Evolutionary conservation across 1,284 basidiomycete genomes (phyloP).

Genomic region (Xanthoconium separans): DNA sequence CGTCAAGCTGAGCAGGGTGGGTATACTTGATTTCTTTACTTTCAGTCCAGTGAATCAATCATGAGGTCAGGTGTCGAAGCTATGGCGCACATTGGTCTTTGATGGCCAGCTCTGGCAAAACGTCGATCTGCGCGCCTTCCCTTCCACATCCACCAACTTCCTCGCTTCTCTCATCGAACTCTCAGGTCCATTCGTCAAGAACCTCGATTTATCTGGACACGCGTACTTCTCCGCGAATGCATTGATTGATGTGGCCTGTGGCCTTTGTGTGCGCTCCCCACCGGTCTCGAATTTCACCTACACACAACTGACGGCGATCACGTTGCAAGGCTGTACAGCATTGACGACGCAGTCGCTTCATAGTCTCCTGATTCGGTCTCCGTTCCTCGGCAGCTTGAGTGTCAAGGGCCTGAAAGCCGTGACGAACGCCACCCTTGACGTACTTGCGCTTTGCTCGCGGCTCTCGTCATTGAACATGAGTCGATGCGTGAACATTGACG

Average conservation of each 20-base stretch:
- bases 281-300: conserved; percentile 38
- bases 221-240: conserved; percentile 48
- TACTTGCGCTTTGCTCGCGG: conserved; percentile 57
- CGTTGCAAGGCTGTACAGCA: conserved; percentile 72
- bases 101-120: conserved; percentile 87
- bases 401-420: conserved; percentile 71
- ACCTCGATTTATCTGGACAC: conserved; percentile 69
- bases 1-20: conserved; percentile 76
- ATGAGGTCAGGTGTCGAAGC: conserved; percentile 69
- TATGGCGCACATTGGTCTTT: conserved; percentile 76
- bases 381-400: conserved; percentile 56
- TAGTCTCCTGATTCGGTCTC: conserved; percentile 68
- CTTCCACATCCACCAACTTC: conserved; percentile 49
- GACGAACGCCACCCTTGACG: conserved; percentile 69
- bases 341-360: conserved; percentile 69
- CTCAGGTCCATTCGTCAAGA: conserved; percentile 67
- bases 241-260: conserved; percentile 51
- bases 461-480: conserved; percentile 71
- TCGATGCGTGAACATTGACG: conserved; percentile 70
- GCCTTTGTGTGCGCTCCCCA: conserved; percentile 46
- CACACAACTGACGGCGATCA: conserved; percentile 68
- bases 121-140: conserved; percentile 62
- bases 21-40: conserved; percentile 32
- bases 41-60: conserved; percentile 10
- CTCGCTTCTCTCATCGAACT: conserved; percentile 49